Base-by-base conservation (phyloP, 306 rosid genomes). In the Gillenia trifoliata region DNA sequence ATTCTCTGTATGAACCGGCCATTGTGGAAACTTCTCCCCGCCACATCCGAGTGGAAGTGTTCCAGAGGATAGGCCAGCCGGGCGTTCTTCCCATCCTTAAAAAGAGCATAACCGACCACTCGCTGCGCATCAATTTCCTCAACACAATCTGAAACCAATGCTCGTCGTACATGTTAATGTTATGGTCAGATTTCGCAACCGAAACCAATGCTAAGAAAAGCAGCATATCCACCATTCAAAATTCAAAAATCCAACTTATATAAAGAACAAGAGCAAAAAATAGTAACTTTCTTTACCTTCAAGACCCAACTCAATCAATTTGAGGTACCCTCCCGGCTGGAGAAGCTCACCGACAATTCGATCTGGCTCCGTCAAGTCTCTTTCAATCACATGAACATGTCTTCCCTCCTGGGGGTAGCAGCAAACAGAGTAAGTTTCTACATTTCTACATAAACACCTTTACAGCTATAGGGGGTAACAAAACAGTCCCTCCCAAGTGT, bases 1-100 rank as follows among this genome's bases (percentile, higher is more conserved):
- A 91, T 82, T 82, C 87, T 85, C 75, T 75, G 86, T 70, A 88
- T 80, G 81, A 91, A 91, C 33, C 92, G 89, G 13, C 96, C 93
- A 38, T 91, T 91, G 78, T 87, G 90, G 79, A 91, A 91, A 86
- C 93, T 87, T 83, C 89, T 80, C 20, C 96, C 91, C 1, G 89
- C 82, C 71, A 88, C 90, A 79, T 88, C 77, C 8, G 88, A 57
- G 15, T 77, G 79, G 50, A 87, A 88, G 43, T 79, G 78, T 59
- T 88, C 87, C 86, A 87, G 65, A 19, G 93, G 96, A 55, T 83
- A 91, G 31, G 93, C 68, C 68, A 91, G 69, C 52, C 26, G 77
- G 16, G 86, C 55, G 57, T 29, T 73, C 74, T 81, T 82, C 70
- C 88, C 88, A 61, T 91, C 90, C 86, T 82, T 91, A 79, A 83